phyloP scores from a whole-genome alignment of 108 stramenopile species.

The Nannochloropsis salina region DNA sequence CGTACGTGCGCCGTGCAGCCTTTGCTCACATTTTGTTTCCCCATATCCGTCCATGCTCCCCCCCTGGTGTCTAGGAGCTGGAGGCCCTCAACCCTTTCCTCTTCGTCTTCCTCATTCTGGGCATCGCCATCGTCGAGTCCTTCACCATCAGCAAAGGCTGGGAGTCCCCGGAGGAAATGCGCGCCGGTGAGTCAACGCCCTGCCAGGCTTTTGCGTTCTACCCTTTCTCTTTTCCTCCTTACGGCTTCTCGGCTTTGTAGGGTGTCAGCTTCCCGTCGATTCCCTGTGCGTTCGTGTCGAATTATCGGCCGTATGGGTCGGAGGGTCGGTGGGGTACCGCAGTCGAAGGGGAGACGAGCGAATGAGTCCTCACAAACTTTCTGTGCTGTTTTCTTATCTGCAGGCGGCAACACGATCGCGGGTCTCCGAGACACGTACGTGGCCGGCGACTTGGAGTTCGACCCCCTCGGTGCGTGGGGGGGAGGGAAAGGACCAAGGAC shows the following conservation, averaged over 20 bases:
- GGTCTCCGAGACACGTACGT: conserved; percentile 61
- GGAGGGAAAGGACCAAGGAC: background rate
- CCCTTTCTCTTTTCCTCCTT: background rate
- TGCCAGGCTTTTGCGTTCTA: background rate
- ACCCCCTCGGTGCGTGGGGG: conserved; percentile 64
- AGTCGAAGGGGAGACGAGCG: too few relatives aligned
- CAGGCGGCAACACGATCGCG: conserved; percentile 60
- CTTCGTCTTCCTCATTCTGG: conserved; percentile 34
- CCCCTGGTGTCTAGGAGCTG: background rate
- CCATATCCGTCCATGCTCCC: background rate
- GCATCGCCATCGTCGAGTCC: conserved; percentile 60
- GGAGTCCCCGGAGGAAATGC: background rate
- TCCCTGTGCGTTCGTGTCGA: too few relatives aligned
- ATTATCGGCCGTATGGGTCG: too few relatives aligned
- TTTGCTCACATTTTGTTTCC: conserved; percentile 49
- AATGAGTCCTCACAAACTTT: conserved; percentile 6
- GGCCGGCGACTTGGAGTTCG: conserved; percentile 74
- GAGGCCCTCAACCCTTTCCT: background rate
- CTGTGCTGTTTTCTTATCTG: background rate
- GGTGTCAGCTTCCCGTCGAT: too few relatives aligned
- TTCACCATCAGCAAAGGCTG: conserved; percentile 18
- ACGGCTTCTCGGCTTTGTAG: too few relatives aligned
- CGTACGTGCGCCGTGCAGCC: too few relatives aligned
- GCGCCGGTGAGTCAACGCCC: background rate
- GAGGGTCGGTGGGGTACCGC: too few relatives aligned